Percentiles rank a stretch among this genome's conserved stretches.
Conservation (phyloP, 495 filamentous ascomycete species). For the Aspergillus bertholletiae region DNA sequence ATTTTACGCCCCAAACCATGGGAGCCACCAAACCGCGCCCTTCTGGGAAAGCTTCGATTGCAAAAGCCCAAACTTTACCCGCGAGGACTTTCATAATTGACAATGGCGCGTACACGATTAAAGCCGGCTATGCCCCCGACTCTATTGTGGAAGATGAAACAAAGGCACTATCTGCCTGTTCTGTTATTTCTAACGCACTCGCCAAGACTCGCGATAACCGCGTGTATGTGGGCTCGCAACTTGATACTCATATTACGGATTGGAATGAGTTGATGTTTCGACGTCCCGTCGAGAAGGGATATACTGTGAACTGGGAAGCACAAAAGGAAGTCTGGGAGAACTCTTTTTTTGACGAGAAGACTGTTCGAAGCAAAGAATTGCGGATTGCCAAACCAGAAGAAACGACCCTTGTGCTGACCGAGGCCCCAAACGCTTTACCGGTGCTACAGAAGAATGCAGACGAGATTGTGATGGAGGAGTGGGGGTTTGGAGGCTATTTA, state of each 20-base stretch:
- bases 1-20: slow-evolving; percentile 19
- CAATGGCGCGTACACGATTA: slow-evolving; percentile 91
- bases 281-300: slow-evolving; percentile 92
- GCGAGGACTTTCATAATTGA: slow-evolving; percentile 80
- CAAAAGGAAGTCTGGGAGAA: slow-evolving; percentile 96
- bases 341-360: slow-evolving; percentile 76
- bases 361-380: slow-evolving; percentile 41
- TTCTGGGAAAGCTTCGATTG: slow-evolving; percentile 26
- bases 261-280: slow-evolving; percentile 87
- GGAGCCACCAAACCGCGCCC: slow-evolving; percentile 36
- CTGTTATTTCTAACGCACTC: slow-evolving; percentile 81
- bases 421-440: slow-evolving; percentile 84
- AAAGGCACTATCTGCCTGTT: slow-evolving; percentile 46
- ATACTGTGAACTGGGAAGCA: slow-evolving; percentile 93
- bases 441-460: slow-evolving; percentile 84
- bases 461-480: slow-evolving; percentile 97
- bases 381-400: slow-evolving; percentile 56
- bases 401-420: slow-evolving; percentile 78
- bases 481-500: slow-evolving; percentile 85
- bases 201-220: slow-evolving; percentile 76
- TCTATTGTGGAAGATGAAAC: slow-evolving; percentile 36
- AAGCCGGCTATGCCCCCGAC: slow-evolving; percentile 74
- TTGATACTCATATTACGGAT: slow-evolving; percentile 71
- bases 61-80: slow-evolving; percentile 39
- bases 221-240: slow-evolving; percentile 73